phyloP scores from a whole-genome alignment of 2,329 filamentous ascomycete species.

The Cercospora sojina region DNA sequence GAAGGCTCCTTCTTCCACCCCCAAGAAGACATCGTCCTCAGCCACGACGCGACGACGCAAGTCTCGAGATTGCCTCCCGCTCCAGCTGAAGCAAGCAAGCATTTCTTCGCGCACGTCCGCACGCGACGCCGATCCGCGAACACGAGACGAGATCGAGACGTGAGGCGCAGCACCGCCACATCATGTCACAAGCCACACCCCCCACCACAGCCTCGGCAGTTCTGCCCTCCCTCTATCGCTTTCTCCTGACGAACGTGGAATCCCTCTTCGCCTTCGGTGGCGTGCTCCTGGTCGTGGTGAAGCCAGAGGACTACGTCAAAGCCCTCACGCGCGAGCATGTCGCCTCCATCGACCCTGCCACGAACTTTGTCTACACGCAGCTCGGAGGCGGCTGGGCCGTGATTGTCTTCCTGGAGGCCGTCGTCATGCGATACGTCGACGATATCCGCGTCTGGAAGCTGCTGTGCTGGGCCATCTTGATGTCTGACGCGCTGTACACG shows the following conservation, averaged over 20 bases:
- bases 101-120: neutral
- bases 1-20: neutral
- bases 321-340: conserved; percentile 28
- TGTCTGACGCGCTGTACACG: conserved; percentile 30
- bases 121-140: neutral
- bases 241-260: conserved; percentile 33
- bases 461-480: conserved; percentile 32
- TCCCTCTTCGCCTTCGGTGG: conserved; percentile 32
- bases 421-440: conserved; percentile 34
- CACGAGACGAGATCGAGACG: neutral
- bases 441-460: conserved; percentile 34
- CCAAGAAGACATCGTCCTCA: neutral
- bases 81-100: conserved; percentile 1
- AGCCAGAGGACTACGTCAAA: conserved; percentile 27
- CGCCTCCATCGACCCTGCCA: conserved; percentile 26
- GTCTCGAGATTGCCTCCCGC: neutral
- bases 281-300: conserved; percentile 25
- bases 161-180: neutral
- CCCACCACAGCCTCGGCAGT: conserved; percentile 27
- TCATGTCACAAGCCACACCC: neutral
- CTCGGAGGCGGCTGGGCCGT: conserved; percentile 35
- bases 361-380: conserved; percentile 34
- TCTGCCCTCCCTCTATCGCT: conserved; percentile 30
- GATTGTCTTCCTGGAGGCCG: conserved; percentile 33
- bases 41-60: neutral